Base-by-base conservation (phyloP, 2,329 filamentous ascomycete genomes). In the Aspergillus bombycis region DNA sequence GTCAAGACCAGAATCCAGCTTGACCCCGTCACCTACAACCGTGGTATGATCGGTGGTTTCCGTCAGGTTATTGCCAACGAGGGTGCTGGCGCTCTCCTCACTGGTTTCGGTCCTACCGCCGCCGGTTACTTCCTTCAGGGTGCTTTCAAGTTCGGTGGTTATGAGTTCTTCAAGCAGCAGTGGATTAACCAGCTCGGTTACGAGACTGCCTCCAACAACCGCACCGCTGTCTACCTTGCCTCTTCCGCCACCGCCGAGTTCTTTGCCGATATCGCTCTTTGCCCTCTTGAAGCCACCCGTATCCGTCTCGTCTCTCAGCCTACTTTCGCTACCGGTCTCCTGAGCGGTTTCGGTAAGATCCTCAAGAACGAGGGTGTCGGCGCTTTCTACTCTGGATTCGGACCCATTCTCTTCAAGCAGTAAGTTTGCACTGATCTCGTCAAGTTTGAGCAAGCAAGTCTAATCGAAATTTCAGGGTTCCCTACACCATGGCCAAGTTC, bases 1-100 rank as follows among this genome's bases (percentile, higher is more conserved):
- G 92, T 96, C 87, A 96, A 96, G 89, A 96, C 93, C 75, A 89
- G 92, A 82, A 96, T 96, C 81, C 93, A 96, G 86, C 91, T 96
- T 80, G 93, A 96, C 82, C 92, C 93, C 71, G 85, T 79, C 73
- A 94, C 90, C 81, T 96, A 95, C 87, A 96, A 96, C 89, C 87
- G 85, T 75, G 93, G 93, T 78, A 85, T 96, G 81, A 85, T 96
- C 80, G 91, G 92, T 78, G 91, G 91, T 75, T 94, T 96, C 89
- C 87, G 87, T 76, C 90, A 95, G 84, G 91, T 96, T 81, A 86
- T 96, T 80, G 83, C 86, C 75, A 91, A 88, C 72, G 93, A 96
- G 85, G 93, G 93, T 83, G 90, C 91, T 77, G 91, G 89, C 80
- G 93, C 92, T 80, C 89, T 96, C 75, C 84, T 92, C 80, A 96